Base-by-base conservation (phyloP, 2,329 filamentous ascomycete genomes). In the Talaromyces piceae region DNA sequence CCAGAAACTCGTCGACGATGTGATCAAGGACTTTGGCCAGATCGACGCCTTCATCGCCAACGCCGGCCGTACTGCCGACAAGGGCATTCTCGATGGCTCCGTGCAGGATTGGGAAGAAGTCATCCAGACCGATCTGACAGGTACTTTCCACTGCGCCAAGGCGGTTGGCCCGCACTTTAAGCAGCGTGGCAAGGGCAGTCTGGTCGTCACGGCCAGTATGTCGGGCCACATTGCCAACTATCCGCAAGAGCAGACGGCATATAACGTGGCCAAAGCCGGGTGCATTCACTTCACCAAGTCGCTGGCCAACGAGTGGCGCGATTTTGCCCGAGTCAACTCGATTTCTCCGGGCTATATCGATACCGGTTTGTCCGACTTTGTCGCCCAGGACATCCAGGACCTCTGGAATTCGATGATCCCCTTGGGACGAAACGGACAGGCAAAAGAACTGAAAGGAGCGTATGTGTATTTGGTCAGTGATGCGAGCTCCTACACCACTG, bases 81-180 rank as follows among this genome's bases (percentile, higher is more conserved):
- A 72, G 50, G 85, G 84, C 52, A 77, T 88, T 63, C 74, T 88
- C 45, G 85, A 88, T 56, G 82, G 81, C 64, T 79, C 81, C 22
- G 81, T 86, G 20, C 77, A 84, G 63, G 86, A 88, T 64, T 82
- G 82, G 65, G 82, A 90, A 65, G 80, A 83, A 68, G 88, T 95
- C 75, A 78, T 95, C 68, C 80, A 86, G 61, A 84, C 91, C 63
- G 94, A 96, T 70, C 77, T 95, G 59, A 93, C 83, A n/a, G 91
- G 90, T 11, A 83, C 79, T 25, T 88, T 89, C 71, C 82, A 91
- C 79, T 94, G 88, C 56, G 88, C 89, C 23, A 88, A 91, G 74
- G 88, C 88, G 18, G 87, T 88, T n/a, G 91, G 90, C 28, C 79
- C 84, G 50, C 86, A 93, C 71, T 85, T 84, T 77, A 82, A 82